A percentile compares a stretch with the other conserved stretches of the same genome.
Conservation (phyloP, 1,284 basidiomycete genomes). For the Ceratobasidium sp. region DNA sequence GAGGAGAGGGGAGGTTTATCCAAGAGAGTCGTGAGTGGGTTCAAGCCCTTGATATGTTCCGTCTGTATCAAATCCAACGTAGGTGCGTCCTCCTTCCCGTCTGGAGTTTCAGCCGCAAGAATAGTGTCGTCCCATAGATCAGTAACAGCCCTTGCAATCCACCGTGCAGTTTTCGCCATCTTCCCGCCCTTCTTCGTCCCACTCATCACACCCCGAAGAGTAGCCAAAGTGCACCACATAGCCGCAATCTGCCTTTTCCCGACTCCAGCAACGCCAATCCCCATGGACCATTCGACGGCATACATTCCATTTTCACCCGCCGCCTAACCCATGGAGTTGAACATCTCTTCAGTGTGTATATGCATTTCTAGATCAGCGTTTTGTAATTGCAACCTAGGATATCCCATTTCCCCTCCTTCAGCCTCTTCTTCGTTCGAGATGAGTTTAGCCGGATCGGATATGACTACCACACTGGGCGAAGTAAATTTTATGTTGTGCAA, state of each 20-base stretch:
- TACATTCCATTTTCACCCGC: constrained; percentile 77
- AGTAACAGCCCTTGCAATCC: constrained; percentile 69
- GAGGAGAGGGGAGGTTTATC: constrained; percentile 40
- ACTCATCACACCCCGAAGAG: constrained; percentile 72
- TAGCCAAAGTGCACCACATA: constrained; percentile 80
- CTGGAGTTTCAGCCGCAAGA: too few relatives aligned
- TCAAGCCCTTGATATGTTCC: constrained; percentile 68
- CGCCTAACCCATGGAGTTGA: constrained; percentile 70
- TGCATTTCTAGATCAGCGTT: constrained; percentile 57
- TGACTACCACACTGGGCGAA: constrained; percentile 55
- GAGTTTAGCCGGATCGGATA: constrained; percentile 53
- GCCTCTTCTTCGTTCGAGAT: background rate
- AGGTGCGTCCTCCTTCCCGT: constrained; percentile 45
- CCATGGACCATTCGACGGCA: constrained; percentile 83
- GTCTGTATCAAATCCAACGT: constrained; percentile 53
- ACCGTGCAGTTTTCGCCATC: constrained; percentile 71
- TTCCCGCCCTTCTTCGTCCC: constrained; percentile 48
- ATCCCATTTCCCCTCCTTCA: constrained; percentile 2
- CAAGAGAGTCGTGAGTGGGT: constrained; percentile 53
- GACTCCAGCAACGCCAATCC: constrained; percentile 57
- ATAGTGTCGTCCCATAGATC: constrained; percentile 72
- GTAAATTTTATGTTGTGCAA: constrained; percentile 79
- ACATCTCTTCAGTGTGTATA: constrained; percentile 71
- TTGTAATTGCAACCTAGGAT: constrained; percentile 58
- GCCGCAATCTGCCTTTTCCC: constrained; percentile 67